Percentiles rank a stretch among this genome's conserved stretches.
phyloP scores from a whole-genome alignment of 768 basidiomycete species.

The Dioszegia crocea region DNA sequence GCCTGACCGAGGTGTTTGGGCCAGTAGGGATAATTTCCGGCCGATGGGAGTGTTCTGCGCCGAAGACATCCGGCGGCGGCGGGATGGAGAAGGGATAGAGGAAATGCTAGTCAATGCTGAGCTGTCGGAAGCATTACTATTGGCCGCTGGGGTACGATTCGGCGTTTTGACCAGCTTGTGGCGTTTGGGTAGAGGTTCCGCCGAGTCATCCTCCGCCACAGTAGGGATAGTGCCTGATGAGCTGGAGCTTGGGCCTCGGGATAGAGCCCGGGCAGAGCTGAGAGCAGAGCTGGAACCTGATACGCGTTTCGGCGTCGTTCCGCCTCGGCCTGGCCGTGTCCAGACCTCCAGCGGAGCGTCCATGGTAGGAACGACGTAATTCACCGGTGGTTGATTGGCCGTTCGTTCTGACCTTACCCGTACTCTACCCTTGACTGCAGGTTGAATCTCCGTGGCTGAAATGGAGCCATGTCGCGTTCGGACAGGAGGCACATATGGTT shows the following conservation, averaged over 20 bases:
- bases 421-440: background rate
- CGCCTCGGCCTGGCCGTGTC: background rate
- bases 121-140: no score
- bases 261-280: background rate
- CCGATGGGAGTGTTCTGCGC: no score
- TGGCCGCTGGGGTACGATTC: no score
- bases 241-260: background rate
- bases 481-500: background rate
- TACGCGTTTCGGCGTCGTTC: background rate
- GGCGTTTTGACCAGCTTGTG: no score
- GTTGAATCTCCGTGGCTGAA: background rate
- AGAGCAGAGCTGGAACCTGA: background rate
- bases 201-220: no score
- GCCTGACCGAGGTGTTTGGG: no score
- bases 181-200: no score
- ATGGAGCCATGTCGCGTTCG: background rate
- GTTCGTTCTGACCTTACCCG: background rate
- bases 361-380: slow-evolving; percentile 11
- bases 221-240: no score
- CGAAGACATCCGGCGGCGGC: no score
- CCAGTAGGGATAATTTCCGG: no score
- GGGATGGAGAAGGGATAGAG: no score
- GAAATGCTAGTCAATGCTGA: no score
- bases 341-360: slow-evolving; percentile 8
- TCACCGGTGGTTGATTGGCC: background rate